phyloP scores from a whole-genome alignment of 352 stramenopile genomes.

The Thraustotheca clavata region DNA sequence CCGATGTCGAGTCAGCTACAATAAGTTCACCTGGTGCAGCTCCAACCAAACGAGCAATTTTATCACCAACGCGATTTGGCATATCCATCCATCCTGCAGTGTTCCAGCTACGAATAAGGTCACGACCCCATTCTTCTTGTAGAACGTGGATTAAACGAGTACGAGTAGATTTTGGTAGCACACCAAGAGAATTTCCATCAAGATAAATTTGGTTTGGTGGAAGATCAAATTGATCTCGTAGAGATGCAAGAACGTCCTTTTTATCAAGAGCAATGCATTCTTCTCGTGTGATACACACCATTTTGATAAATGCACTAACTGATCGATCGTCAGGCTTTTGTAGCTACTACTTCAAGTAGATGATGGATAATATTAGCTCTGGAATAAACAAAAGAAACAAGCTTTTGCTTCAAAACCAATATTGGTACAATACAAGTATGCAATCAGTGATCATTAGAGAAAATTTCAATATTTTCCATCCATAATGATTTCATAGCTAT shows the following conservation, averaged over 20 bases:
- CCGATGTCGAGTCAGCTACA: constrained; percentile 6
- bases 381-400: too few relatives aligned
- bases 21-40: constrained; percentile 2
- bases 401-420: too few relatives aligned
- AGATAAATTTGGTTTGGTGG: constrained; percentile 15
- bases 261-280: background rate
- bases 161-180: background rate
- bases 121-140: constrained; percentile 12
- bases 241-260: background rate
- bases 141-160: constrained; percentile 2
- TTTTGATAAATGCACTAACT: too few relatives aligned
- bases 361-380: too few relatives aligned
- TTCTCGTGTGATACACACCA: constrained; percentile 5
- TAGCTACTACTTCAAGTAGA: too few relatives aligned
- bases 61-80: constrained; percentile 11
- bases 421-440: too few relatives aligned
- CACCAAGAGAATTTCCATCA: constrained; percentile 17
- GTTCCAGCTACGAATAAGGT: constrained; percentile 20
- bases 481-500: too few relatives aligned
- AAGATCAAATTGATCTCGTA: constrained; percentile 7
- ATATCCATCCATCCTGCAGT: constrained; percentile 8
- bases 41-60: constrained; percentile 11
- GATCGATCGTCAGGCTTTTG: too few relatives aligned
- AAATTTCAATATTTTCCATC: too few relatives aligned
- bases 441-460: too few relatives aligned